phyloP scores from a whole-genome alignment of 345 rosid genomes.

The Gossypium raimondii region DNA sequence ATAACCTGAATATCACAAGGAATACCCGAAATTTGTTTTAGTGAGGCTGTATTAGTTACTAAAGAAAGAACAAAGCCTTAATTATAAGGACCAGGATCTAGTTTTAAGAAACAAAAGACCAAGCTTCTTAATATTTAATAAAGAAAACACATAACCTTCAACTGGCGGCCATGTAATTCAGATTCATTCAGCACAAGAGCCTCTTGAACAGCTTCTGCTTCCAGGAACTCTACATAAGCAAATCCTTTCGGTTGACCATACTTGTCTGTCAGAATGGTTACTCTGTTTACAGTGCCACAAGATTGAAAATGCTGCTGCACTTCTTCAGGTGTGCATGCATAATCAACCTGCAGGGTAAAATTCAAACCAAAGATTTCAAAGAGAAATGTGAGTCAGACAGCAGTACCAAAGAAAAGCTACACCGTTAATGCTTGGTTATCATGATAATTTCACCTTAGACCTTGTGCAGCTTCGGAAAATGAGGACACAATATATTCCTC shows the following conservation, averaged over 20 bases:
- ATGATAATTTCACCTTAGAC: slow-evolving; percentile 2
- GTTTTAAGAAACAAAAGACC: background rate
- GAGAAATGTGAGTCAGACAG: background rate
- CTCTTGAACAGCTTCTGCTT: slow-evolving; percentile 79
- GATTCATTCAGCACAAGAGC: slow-evolving; percentile 81
- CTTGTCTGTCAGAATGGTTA: slow-evolving; percentile 89
- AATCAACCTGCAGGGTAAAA: slow-evolving; percentile 64
- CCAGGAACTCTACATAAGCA: slow-evolving; percentile 92
- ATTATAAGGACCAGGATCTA: slow-evolving; percentile 1
- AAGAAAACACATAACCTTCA: slow-evolving; percentile 47
- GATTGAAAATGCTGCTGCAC: slow-evolving; percentile 97
- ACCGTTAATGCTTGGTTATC: background rate
- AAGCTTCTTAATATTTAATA: background rate
- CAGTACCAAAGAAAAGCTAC: background rate
- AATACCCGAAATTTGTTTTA: background rate
- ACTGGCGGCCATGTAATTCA: slow-evolving; percentile 92
- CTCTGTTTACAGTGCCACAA: slow-evolving; percentile 92
- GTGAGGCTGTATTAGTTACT: background rate
- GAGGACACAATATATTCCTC: background rate
- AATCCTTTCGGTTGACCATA: slow-evolving; percentile 96
- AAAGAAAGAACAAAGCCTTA: background rate
- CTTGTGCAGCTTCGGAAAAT: background rate
- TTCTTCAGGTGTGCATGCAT: slow-evolving; percentile 96
- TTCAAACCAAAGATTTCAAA: slow-evolving; percentile 1
- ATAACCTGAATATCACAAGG: slow-evolving; percentile 44